Percentiles rank a stretch among this genome's conserved stretches.
Evolutionary conservation across 2,329 filamentous ascomycete species (phyloP).

Genomic region (Ophiosphaerella narmari): DNA sequence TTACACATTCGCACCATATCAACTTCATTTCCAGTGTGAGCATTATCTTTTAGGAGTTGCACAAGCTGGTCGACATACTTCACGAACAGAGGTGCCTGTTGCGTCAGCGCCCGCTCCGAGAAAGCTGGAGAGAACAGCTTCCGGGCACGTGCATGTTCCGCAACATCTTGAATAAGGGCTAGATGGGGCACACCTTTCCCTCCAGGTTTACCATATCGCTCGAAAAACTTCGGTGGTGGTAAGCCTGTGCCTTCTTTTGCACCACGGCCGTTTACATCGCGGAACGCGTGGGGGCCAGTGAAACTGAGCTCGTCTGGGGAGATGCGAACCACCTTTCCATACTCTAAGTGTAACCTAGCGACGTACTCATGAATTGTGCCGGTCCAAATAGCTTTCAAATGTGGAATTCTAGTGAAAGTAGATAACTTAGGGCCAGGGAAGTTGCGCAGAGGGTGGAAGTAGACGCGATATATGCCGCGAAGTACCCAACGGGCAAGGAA

Average conservation of each 20-base stretch:
- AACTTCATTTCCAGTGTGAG: conserved; percentile 32
- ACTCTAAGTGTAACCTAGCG: conserved; percentile 38
- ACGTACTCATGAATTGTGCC: conserved; percentile 1
- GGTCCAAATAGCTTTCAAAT: not conserved
- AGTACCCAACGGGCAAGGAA: conserved; percentile 8
- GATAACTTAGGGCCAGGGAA: conserved; percentile 47
- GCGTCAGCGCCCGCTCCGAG: conserved; percentile 40
- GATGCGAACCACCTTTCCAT: conserved; percentile 32
- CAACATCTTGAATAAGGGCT: not conserved
- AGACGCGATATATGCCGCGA: conserved; percentile 42
- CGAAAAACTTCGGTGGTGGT: conserved; percentile 6
- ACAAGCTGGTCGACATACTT: conserved; percentile 46
- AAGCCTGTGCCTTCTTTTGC: conserved; percentile 8
- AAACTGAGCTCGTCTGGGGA: conserved; percentile 25
- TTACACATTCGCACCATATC: conserved; percentile 29
- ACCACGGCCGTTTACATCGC: conserved; percentile 28
- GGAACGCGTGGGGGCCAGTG: conserved; percentile 14
- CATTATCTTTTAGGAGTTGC: conserved; percentile 34
- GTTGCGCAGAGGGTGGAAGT: conserved; percentile 48
- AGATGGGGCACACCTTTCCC: not conserved
- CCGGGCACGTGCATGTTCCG: conserved; percentile 16
- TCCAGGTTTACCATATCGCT: not conserved
- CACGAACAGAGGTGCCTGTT: conserved; percentile 43
- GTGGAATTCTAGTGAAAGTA: conserved; percentile 20
- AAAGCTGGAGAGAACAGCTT: conserved; percentile 39